Evolutionary conservation across 2,329 filamentous ascomycete genomes (phyloP).

Genomic region (Calycina marina): DNA sequence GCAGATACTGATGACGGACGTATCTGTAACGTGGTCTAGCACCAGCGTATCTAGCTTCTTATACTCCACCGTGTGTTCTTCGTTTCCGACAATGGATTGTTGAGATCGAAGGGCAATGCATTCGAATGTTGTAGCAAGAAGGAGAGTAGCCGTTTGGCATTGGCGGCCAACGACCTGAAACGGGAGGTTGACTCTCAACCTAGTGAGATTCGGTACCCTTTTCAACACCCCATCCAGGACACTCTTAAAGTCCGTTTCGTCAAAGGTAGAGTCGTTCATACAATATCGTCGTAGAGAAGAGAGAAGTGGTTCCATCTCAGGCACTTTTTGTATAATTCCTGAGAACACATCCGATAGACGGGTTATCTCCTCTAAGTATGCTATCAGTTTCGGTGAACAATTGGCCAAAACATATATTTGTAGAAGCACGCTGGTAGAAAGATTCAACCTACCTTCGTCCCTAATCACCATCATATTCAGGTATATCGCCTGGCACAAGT

Average conservation of each 20-base stretch:
- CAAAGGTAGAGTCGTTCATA: constrained; percentile 34
- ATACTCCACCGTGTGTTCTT: constrained; percentile 23
- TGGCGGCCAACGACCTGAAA: constrained; percentile 33
- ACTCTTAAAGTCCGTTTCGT: constrained; percentile 31
- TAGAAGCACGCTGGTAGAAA: not conserved
- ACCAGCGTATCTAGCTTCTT: constrained; percentile 30
- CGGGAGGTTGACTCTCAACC: constrained; percentile 35
- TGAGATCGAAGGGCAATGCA: constrained; percentile 30
- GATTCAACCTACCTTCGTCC: constrained; percentile 30
- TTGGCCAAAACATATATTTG: not conserved
- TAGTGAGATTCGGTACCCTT: constrained; percentile 29
- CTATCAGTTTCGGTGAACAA: constrained; percentile 6
- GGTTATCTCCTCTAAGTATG: constrained; percentile 30
- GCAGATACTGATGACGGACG: constrained; percentile 33
- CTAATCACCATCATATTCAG: constrained; percentile 38
- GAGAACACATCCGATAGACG: constrained; percentile 32
- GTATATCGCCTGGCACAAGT: constrained; percentile 33
- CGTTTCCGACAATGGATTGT: no score
- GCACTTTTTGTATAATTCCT: constrained; percentile 23
- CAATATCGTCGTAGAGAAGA: constrained; percentile 31
- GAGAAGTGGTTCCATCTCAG: constrained; percentile 31
- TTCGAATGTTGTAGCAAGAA: constrained; percentile 37
- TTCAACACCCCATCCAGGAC: constrained; percentile 29
- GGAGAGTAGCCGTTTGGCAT: constrained; percentile 32
- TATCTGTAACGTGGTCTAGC: constrained; percentile 35